These are phyloP conservation scores for Gamarada debralockiae DNA, from an alignment of 495 filamentous ascomycete genomes.

Conservation along the genomic window DNA sequence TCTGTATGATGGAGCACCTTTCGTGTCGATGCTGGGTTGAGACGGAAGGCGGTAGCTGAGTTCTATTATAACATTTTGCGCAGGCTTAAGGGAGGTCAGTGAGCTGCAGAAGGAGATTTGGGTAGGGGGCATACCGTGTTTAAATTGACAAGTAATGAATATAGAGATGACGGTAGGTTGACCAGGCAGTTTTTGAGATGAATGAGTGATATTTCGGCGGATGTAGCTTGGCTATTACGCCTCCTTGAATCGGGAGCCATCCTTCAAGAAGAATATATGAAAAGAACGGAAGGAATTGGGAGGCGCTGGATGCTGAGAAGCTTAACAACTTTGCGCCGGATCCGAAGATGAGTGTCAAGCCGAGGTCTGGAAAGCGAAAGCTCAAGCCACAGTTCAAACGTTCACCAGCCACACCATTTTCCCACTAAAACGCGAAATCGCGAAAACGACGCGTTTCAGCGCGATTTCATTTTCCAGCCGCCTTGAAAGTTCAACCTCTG, in stretches of 20 bases:
- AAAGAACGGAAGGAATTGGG: neutral
- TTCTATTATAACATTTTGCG: constrained; percentile 95
- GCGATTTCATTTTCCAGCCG: too few relatives aligned
- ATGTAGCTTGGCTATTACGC: constrained; percentile 43
- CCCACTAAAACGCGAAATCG: too few relatives aligned
- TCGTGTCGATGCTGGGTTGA: constrained; percentile 29
- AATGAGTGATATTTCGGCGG: constrained; percentile 74
- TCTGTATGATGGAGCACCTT: constrained; percentile 46
- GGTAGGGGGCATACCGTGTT: constrained; percentile 64
- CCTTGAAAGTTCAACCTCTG: too few relatives aligned
- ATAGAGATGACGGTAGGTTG: constrained; percentile 84
- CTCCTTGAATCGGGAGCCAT: constrained; percentile 20
- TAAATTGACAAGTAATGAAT: constrained; percentile 75
- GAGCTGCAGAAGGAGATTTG: neutral
- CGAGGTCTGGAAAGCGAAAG: too few relatives aligned
- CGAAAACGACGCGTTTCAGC: too few relatives aligned
- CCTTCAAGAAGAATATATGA: neutral
- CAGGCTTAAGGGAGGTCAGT: constrained; percentile 48
- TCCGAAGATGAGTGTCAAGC: too few relatives aligned
- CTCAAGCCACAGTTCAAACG: too few relatives aligned
- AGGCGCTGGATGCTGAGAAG: too few relatives aligned
- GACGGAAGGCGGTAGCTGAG: constrained; percentile 57
- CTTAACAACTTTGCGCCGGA: too few relatives aligned
- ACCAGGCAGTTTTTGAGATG: constrained; percentile 90
- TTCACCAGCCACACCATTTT: too few relatives aligned